Evolutionary conservation across 495 filamentous ascomycete species (phyloP).

Genomic region (Margaritispora aquatica): DNA sequence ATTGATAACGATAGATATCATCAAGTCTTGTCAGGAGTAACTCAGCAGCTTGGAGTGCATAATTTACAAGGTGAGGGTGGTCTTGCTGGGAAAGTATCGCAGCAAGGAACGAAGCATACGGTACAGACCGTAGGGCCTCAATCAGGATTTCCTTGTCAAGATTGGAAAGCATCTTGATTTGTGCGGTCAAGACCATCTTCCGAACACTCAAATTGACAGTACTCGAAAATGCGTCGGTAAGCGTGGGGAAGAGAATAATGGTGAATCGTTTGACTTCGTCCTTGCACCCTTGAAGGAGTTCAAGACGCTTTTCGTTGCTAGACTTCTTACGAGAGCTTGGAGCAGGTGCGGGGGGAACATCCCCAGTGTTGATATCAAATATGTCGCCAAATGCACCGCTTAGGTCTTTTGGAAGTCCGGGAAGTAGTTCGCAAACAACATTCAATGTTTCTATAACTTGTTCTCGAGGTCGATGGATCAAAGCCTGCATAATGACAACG

Average conservation of each 20-base stretch:
- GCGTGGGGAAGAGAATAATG: slow-evolving; percentile 88
- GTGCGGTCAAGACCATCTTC: slow-evolving; percentile 92
- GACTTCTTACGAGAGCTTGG: slow-evolving; percentile 44
- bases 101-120: slow-evolving; percentile 95
- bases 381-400: slow-evolving; percentile 48
- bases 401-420: slow-evolving; percentile 48
- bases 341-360: slow-evolving; percentile 21
- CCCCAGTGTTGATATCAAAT: slow-evolving; percentile 29
- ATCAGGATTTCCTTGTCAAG: slow-evolving; percentile 75
- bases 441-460: slow-evolving; percentile 97
- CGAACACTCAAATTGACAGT: slow-evolving; percentile 96
- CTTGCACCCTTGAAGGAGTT: slow-evolving; percentile 73
- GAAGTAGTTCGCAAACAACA: slow-evolving; percentile 94
- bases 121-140: slow-evolving; percentile 81
- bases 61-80: slow-evolving; percentile 78
- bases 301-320: slow-evolving; percentile 68
- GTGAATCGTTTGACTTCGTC: slow-evolving; percentile 85
- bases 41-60: slow-evolving; percentile 82
- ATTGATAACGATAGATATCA: slow-evolving; percentile 87
- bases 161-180: slow-evolving; percentile 98
- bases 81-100: slow-evolving; percentile 96
- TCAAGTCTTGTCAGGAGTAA: slow-evolving; percentile 77
- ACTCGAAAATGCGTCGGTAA: slow-evolving; percentile 96
- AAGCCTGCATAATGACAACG: slow-evolving; percentile 96
- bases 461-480: slow-evolving; percentile 94